Evolutionary conservation across 208 protist species (phyloP), one percentile per base, ranked within the genome.

Genomic region (Spongospora subterranea): DNA sequence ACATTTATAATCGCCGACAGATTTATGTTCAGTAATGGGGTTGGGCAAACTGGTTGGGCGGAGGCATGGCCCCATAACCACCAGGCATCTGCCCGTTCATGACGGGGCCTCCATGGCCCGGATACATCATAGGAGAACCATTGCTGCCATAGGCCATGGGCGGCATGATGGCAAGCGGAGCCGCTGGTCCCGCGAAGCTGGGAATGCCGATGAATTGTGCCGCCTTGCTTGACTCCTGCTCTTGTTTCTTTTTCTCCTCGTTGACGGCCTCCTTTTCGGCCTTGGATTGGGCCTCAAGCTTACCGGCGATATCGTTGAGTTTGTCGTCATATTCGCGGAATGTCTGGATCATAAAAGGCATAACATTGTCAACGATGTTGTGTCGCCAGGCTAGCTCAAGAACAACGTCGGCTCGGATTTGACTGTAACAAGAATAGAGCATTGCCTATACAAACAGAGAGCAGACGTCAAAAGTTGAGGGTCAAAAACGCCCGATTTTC

Each of bases 321-420:
- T 96, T 97, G 38, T 45, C 65, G 1, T 95, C 96, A 95, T 98
- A 98, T 91, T 99, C 97, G 46, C 97, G 93, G 24, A 98, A 95
- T 32, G 96, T 94, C 94, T 99, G 98, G 91, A 99, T 98, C 60
- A 99, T 91, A 95, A 97, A 99, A 77, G 99, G 99, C 98, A 99
- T 99, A 0, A 96, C 97, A 90, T 98, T 96, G 91, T 99, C 98
- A 0, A 96, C 97, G 88, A 99, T 95, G 88, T 97, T 95, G 93
- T 99, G 96, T 89, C 97, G 94, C 99, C 98, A 99, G 35, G 98
- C 97, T 46, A 99, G 97, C 95, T 99, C 98, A 77, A 99, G 89
- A 43, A 99, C 98, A 0, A 98, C 95, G 88, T 95, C 94, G 0
- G 92, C 46, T 32, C 94, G 82, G 71, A 98, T 88, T 24, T 98